These are phyloP conservation scores for Melanopsichium pennsylvanicum DNA, from an alignment of 1,284 basidiomycete genomes.

Conservation along the genomic window DNA sequence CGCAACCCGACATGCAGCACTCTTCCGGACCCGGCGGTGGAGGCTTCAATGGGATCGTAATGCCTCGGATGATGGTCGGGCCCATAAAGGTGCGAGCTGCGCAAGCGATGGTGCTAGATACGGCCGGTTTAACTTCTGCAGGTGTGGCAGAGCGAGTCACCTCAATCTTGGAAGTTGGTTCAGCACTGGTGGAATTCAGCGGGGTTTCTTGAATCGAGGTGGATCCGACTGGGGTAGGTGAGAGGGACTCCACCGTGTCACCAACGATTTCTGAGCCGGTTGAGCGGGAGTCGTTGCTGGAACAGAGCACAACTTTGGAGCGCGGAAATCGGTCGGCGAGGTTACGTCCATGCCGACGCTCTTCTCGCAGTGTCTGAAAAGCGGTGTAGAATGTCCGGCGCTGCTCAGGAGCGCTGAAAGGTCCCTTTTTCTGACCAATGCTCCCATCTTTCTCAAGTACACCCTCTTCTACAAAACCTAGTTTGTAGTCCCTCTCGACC, in stretches of 20 bases:
- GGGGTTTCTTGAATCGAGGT: constrained; percentile 77
- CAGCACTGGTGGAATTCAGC: constrained; percentile 78
- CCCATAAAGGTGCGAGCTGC: constrained; percentile 1
- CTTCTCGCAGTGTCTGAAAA: constrained; percentile 5
- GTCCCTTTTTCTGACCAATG: no score
- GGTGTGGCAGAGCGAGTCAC: constrained; percentile 5
- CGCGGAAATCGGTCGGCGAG: constrained; percentile 33
- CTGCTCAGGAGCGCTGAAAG: constrained; percentile 23
- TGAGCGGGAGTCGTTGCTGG: neutral
- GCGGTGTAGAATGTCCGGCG: constrained; percentile 26
- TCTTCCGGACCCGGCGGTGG: constrained; percentile 67
- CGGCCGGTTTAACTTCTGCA: constrained; percentile 17
- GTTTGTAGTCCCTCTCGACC: constrained; percentile 17
- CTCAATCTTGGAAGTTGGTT: constrained; percentile 73
- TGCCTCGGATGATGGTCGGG: constrained; percentile 31
- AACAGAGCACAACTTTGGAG: constrained; percentile 25
- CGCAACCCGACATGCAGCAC: constrained; percentile 91
- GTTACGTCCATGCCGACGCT: constrained; percentile 32
- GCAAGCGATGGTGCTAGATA: neutral
- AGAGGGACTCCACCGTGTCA: constrained; percentile 32
- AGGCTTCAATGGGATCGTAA: constrained; percentile 51
- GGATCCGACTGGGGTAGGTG: constrained; percentile 13
- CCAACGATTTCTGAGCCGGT: constrained; percentile 13
- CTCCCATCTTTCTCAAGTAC: no score
- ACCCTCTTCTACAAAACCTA: constrained; percentile 29